Conservation (phyloP, 257 asterid species). For the Solanum rostratum region DNA sequence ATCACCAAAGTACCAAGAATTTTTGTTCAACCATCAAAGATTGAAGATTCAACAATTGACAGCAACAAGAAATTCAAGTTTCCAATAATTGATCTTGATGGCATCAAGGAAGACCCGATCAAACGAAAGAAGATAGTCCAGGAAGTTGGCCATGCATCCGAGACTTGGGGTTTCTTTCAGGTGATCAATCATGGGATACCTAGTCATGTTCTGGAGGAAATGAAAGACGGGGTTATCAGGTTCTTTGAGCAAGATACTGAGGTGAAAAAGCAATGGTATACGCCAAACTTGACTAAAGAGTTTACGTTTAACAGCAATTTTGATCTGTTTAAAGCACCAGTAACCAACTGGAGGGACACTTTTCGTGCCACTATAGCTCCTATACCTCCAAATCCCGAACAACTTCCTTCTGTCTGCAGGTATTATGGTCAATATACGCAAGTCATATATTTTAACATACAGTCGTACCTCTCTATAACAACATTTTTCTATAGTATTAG, state of each 20-base stretch:
- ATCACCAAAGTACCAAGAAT: background rate
- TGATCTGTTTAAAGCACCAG: background rate
- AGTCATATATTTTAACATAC: background rate
- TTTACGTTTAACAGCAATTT: background rate
- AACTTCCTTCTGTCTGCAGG: constrained; percentile 1
- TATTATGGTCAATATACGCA: background rate
- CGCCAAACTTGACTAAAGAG: background rate
- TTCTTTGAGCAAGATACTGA: constrained; percentile 1
- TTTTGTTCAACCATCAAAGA: background rate
- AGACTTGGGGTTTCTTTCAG: constrained; percentile 3
- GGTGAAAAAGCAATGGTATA: background rate
- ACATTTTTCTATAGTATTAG: background rate
- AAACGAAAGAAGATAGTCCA: background rate
- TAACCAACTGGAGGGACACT: constrained; percentile 5
- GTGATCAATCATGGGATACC: constrained; percentile 5
- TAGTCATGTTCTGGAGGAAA: background rate
- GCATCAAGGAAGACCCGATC: background rate
- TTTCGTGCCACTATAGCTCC: background rate
- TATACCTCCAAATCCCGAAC: background rate
- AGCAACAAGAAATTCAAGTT: background rate
- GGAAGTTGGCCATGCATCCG: background rate
- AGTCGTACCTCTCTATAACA: background rate
- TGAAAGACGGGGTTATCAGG: background rate
- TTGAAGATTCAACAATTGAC: background rate
- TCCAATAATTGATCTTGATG: background rate